Percentiles rank a stretch among this genome's conserved stretches.
phyloP scores from a whole-genome alignment of 495 filamentous ascomycete genomes.

The Niebla homalea region DNA sequence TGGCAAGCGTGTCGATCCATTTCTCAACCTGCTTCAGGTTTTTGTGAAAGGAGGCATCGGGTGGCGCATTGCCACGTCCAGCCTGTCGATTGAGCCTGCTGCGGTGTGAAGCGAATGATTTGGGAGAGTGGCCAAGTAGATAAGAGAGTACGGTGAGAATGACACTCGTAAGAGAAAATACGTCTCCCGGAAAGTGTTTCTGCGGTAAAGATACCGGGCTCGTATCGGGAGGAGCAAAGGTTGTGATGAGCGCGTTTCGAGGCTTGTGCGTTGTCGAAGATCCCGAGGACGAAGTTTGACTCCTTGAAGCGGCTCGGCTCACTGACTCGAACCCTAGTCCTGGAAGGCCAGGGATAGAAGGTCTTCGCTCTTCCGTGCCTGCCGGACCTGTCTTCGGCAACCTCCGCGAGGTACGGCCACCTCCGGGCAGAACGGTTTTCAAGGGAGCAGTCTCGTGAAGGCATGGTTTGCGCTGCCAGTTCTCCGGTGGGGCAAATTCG shows the following conservation, averaged over 20 bases:
- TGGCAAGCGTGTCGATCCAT: constrained; percentile 61
- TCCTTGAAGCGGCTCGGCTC: background rate
- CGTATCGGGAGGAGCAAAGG: constrained; percentile 12
- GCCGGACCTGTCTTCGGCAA: constrained; percentile 7
- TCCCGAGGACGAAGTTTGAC: constrained; percentile 13
- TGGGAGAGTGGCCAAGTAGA: constrained; percentile 57
- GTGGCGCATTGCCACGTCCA: constrained; percentile 53
- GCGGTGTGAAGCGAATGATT: constrained; percentile 61
- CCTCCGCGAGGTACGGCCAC: constrained; percentile 32
- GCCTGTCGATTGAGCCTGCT: constrained; percentile 52
- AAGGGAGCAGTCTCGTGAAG: constrained; percentile 23
- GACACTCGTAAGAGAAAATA: constrained; percentile 65
- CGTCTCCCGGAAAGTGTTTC: constrained; percentile 33
- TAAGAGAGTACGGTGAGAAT: constrained; percentile 58
- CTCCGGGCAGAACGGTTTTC: constrained; percentile 29
- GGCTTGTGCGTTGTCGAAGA: constrained; percentile 13
- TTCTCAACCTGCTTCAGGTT: constrained; percentile 62
- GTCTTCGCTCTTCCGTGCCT: background rate
- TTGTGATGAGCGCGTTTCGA: constrained; percentile 19
- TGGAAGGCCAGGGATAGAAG: constrained; percentile 9
- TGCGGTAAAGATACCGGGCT: constrained; percentile 22
- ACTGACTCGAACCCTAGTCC: constrained; percentile 17
- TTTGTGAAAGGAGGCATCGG: constrained; percentile 73
- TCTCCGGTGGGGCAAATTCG: constrained; percentile 78
- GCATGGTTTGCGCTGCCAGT: constrained; percentile 38